Percentiles rank a stretch among this genome's conserved stretches.
Conservation (phyloP, 192 early-diverging fungal genomes). For the Jimgerdemannia lactiflua region DNA sequence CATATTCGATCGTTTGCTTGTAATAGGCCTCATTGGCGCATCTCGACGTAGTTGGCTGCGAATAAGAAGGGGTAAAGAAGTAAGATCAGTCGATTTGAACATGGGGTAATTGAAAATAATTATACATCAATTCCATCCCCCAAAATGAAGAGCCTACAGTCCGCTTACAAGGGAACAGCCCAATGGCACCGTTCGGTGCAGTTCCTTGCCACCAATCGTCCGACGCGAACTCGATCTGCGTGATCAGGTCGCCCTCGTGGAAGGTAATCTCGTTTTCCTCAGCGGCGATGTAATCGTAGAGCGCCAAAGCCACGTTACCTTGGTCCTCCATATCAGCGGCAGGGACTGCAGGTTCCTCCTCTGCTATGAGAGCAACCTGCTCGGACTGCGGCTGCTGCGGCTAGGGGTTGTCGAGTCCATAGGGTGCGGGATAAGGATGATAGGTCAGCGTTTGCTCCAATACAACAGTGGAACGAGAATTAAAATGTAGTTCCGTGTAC, state of each 20-base stretch:
- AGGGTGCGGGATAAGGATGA: too few relatives aligned
- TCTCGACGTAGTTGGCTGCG: conserved; percentile 51
- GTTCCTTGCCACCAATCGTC: conserved; percentile 62
- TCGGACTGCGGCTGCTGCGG: background rate
- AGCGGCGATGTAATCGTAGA: conserved; percentile 84
- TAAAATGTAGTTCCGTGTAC: conserved; percentile 37
- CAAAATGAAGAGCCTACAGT: background rate
- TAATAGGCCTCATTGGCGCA: conserved; percentile 24
- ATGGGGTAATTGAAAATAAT: background rate
- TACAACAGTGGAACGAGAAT: background rate
- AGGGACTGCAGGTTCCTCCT: conserved; percentile 9
- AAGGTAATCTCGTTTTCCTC: conserved; percentile 91
- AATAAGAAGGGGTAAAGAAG: conserved; percentile 1
- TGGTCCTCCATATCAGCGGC: conserved; percentile 24
- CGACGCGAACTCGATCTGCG: conserved; percentile 74
- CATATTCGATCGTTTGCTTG: background rate
- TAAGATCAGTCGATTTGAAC: background rate
- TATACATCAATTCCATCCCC: background rate
- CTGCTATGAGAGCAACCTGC: conserved; percentile 20
- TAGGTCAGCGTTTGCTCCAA: too few relatives aligned
- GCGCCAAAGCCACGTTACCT: conserved; percentile 48
- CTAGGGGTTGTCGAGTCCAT: too few relatives aligned
- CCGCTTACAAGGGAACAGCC: conserved; percentile 73
- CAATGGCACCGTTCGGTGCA: conserved; percentile 41
- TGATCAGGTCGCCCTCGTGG: conserved; percentile 67